Base-by-base conservation (phyloP, 2,329 filamentous ascomycete genomes). In the Cladobotryum mycophilum region DNA sequence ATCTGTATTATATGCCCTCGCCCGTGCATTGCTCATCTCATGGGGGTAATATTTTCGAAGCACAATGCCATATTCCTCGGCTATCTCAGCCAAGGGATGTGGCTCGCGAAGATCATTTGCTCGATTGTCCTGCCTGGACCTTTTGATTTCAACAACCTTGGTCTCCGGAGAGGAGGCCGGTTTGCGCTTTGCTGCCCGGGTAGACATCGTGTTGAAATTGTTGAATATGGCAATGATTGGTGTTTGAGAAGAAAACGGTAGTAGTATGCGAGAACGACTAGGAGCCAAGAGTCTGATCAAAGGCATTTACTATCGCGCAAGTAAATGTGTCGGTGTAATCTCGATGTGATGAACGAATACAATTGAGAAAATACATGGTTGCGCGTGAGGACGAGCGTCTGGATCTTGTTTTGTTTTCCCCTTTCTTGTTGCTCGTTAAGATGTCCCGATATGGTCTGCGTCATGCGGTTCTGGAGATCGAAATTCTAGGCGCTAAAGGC, bases 1-100 rank as follows among this genome's bases (percentile, higher is more conserved):
- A 47, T 85, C 77, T n/a, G 77, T 69, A 48, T 79, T 86, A 68
- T 96, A 96, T 47, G 85, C 83, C 5, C 75, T 73, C 47, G 87
- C 90, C 37, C 90, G 83, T 45, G 79, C 80, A 60, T 89, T 93
- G 70, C 78, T 87, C 84, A 96, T 95, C 64, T 95, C 89, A 1
- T 81, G 79, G 0, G 89, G 89, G 59, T 96, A 96, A 70, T 84
- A 96, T 44, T 87, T 78, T 38, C 85, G 82, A 35, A 86, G 72
- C 0, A 88, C 81, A 45, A 88, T 82, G 15, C 82, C 84, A 56
- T 84, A 58, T 18, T 74, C 67, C 55, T 79, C 76, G 8, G 75
- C 68, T 18, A 73, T 67, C 14, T 66, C 60, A n/a, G 72, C 63
- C 40, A 71, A 70, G 11, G 71, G 73, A 53, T 80, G 77, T 0